These are phyloP conservation scores for Coniella lustricola DNA, from an alignment of 2,329 filamentous ascomycete species.

Conservation along the genomic window DNA sequence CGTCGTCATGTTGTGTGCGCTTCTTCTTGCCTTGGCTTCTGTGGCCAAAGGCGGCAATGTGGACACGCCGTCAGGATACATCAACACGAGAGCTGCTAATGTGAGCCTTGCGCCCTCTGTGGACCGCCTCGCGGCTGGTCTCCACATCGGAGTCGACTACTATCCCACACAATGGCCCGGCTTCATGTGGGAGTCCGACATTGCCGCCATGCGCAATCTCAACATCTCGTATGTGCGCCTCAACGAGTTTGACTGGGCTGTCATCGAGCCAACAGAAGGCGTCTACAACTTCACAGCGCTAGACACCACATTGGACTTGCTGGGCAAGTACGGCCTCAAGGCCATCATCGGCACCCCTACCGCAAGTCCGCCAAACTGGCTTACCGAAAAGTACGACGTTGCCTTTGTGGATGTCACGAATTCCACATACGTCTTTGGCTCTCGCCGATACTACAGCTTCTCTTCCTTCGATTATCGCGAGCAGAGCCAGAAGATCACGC, in stretches of 20 bases:
- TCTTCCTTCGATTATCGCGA: conserved; percentile 19
- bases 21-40: neutral
- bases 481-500: conserved; percentile 20
- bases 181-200: conserved; percentile 19
- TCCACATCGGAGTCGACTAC: conserved; percentile 20
- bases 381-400: conserved; percentile 18
- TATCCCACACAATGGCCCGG: conserved; percentile 21
- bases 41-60: neutral
- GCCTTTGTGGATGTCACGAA: conserved; percentile 21
- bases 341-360: conserved; percentile 21
- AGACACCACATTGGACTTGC: conserved; percentile 17
- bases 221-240: conserved; percentile 20
- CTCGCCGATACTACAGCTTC: conserved; percentile 20
- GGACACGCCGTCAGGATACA: neutral
- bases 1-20: neutral
- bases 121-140: conserved; percentile 17
- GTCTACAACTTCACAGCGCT: conserved; percentile 19
- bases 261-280: conserved; percentile 18
- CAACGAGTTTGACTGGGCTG: conserved; percentile 21
- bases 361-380: conserved; percentile 19
- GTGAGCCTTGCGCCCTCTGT: conserved; percentile 4
- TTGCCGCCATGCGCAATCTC: conserved; percentile 18
- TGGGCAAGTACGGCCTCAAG: conserved; percentile 17
- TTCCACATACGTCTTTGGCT: conserved; percentile 19
- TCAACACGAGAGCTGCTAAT: neutral